Base-by-base conservation (phyloP, 1,284 basidiomycete species). In the Ceratobasidium sp. region DNA sequence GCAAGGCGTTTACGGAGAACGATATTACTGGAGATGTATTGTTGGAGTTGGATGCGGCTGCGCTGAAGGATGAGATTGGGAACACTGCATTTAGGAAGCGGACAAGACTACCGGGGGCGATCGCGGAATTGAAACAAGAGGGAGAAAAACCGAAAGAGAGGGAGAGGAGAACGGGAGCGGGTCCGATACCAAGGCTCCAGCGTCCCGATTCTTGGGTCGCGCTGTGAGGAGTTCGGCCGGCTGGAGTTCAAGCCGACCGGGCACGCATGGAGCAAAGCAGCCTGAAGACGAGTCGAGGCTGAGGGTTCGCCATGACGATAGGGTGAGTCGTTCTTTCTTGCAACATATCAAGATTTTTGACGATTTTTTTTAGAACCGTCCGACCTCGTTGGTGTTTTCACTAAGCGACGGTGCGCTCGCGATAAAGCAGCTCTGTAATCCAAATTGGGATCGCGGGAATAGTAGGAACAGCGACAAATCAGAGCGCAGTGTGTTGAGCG, bases 1-100 rank as follows among this genome's bases (percentile, higher is more conserved):
- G 56, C 77, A 33, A 40, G 80, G 28, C 61, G 74, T 64, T n/a
- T 70, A 33, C 83, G 94, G 96, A 98, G 85, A 97, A 99, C 90
- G 97, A 99, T 85, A 99, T 99, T 79, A 95, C 96, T 0, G 97
- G 98, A 17, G 98, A 99, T 82, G 94, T 99, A 28, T 89, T 99
- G 4, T 90, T 99, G 77, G 97, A 98, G 82, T 93, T 99, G 80
- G 96, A 99, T 81, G 91, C 93, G 68, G 94, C 93, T 82, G 88
- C 98, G 23, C 91, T 99, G 82, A 99, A 99, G 86, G 87, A 86
- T n/a, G 98, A 99, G 86, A 94, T 99, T 79, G 98, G 97, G 65
- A 96, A 99, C 80, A 87, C 90, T 80, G 96, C 96, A 1, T 98
- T 98, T 82, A 98, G 97, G 28, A 97, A 98, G 84, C 94, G 97